Evolutionary conservation across 2,329 filamentous ascomycete species (phyloP), one percentile per base, ranked within the genome.

Genomic region (Annulohypoxylon truncatum): DNA sequence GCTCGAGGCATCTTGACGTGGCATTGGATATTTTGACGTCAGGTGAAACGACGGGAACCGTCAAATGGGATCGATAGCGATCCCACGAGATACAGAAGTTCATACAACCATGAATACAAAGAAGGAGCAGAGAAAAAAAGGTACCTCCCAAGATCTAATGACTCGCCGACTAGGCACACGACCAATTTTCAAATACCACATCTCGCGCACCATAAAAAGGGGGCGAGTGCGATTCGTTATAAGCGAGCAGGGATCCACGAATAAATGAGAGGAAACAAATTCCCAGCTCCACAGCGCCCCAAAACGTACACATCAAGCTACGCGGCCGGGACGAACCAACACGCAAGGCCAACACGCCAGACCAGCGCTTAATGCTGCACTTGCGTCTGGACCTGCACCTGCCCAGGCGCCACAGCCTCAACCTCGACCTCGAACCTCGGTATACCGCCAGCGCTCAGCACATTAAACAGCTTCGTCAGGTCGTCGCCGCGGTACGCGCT

Each of bases 351-450:
- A n/a, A n/a, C n/a, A n/a, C n/a, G n/a, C n/a, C n/a, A n/a, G n/a
- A n/a, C n/a, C n/a, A n/a, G n/a, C n/a, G 12, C 40, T 15, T 26
- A 31, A 15, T 29, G 33, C 3, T 42, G 13, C 50, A 26, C n/a
- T n/a, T n/a, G n/a, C n/a, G n/a, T n/a, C n/a, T n/a, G n/a, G n/a
- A n/a, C 13, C 15, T 33, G 40, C 35, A 18, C 7, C 31, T 15
- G 15, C 20, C n/a, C 9, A 4, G 18, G n/a, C 44, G 12, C 20
- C 53, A 52, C 35, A 15, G 24, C 46, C 28, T 75, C 72, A 13
- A 77, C 70, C 29, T 73, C 72, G 31, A 77, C 57, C 57, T 76
- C 76, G 50, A 77, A 75, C 38, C 66, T 50, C 2, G 75, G 76
- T 6, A 76, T 72, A 10, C 59, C 56, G 3, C 58, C 67, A 12